These are phyloP conservation scores for Puccinia novopanici DNA, from an alignment of 1,284 basidiomycete genomes.

Conservation along the genomic window DNA sequence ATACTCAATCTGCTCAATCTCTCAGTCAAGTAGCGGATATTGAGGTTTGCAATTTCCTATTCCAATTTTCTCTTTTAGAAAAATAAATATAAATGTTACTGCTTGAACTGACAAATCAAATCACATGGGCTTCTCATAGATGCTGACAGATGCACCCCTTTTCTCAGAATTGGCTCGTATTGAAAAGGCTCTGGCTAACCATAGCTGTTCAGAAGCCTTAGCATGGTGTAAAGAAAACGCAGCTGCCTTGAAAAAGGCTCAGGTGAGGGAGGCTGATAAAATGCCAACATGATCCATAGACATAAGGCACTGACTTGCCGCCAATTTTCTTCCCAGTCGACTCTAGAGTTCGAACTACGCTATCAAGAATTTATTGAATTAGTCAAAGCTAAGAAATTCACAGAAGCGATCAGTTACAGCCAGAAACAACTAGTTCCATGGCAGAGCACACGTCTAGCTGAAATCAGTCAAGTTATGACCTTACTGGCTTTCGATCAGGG, in stretches of 20 bases:
- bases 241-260: constrained; percentile 78
- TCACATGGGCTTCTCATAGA: constrained; percentile 60
- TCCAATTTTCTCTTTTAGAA: background rate
- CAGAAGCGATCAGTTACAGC: constrained; percentile 80
- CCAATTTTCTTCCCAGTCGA: constrained; percentile 67
- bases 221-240: constrained; percentile 97
- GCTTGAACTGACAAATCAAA: background rate
- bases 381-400: constrained; percentile 68
- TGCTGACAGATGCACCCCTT: constrained; percentile 67
- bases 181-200: constrained; percentile 72
- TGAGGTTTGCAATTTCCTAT: constrained; percentile 46
- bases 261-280: constrained; percentile 59
- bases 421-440: constrained; percentile 73
- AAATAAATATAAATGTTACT: too few species aligned
- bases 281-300: background rate
- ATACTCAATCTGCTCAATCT: constrained; percentile 52
- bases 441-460: constrained; percentile 76
- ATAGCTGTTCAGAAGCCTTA: constrained; percentile 82
- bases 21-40: constrained; percentile 52
- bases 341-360: constrained; percentile 91
- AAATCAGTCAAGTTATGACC: constrained; percentile 75
- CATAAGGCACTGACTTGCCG: background rate
- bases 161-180: constrained; percentile 84
- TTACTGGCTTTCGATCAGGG: constrained; percentile 72
- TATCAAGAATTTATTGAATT: constrained; percentile 96